Conservation (phyloP, 1,139 yeast genomes). For the Sugiyamaella paludigena region DNA sequence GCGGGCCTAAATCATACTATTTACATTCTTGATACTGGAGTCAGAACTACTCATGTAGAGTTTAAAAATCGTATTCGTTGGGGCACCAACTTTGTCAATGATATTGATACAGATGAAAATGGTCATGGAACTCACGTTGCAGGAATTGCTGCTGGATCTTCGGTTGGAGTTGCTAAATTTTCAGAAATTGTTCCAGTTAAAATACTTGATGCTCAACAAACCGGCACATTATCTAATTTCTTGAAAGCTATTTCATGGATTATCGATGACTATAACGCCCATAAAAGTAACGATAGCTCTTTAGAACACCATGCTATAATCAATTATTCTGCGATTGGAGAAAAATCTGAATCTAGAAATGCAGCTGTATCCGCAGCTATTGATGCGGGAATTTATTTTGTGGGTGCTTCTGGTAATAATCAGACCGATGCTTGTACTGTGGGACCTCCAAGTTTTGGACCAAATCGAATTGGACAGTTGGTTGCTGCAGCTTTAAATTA, state of each 20-base stretch:
- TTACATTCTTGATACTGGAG: constrained; percentile 52
- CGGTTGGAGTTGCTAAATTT: constrained; percentile 46
- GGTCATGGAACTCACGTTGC: constrained; percentile 46
- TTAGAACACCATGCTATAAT: constrained; percentile 68
- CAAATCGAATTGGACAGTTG: constrained; percentile 58
- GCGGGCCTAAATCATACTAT: constrained; percentile 55
- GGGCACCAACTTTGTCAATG: constrained; percentile 37
- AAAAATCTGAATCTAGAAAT: constrained; percentile 77
- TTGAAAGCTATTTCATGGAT: constrained; percentile 35
- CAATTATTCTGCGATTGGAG: constrained; percentile 89
- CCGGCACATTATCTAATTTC: constrained; percentile 35
- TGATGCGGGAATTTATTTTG: constrained; percentile 60
- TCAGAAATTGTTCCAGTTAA: constrained; percentile 45
- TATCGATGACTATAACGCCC: constrained; percentile 49
- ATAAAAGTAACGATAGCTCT: constrained; percentile 47
- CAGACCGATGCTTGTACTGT: constrained; percentile 71
- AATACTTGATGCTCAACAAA: constrained; percentile 37
- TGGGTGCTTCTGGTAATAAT: constrained; percentile 86
- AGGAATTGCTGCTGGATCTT: constrained; percentile 44
- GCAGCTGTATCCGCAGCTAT: constrained; percentile 83
- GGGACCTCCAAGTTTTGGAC: constrained; percentile 72
- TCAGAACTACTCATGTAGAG: constrained; percentile 47
- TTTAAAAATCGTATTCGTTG: constrained; percentile 48
- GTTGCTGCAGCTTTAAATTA: constrained; percentile 80
- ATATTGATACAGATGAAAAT: constrained; percentile 37